A percentile compares a stretch with the other conserved stretches of the same genome.
Conservation (phyloP, 2,329 filamentous ascomycete genomes). For the Penicillium sp. region DNA sequence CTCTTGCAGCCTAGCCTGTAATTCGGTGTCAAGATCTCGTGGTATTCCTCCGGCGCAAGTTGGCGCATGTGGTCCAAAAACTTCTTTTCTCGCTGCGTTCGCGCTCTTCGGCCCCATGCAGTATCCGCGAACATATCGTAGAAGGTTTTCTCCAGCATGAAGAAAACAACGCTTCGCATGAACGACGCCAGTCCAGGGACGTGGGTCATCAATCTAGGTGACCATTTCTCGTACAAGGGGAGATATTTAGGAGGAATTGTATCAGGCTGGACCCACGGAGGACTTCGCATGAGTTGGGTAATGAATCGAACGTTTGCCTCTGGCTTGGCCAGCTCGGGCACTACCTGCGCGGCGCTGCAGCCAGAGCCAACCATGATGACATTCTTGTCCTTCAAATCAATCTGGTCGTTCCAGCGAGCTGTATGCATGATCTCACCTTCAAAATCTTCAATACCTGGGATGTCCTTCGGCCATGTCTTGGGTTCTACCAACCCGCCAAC, state of each 20-base stretch:
- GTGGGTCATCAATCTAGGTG: constrained; percentile 46
- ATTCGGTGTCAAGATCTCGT: constrained; percentile 61
- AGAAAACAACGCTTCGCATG: constrained; percentile 49
- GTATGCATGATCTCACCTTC: constrained; percentile 59
- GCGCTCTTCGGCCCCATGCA: constrained; percentile 38
- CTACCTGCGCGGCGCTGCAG: constrained; percentile 58
- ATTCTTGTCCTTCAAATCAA: constrained; percentile 56
- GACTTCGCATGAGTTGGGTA: constrained; percentile 60
- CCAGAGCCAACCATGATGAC: constrained; percentile 60
- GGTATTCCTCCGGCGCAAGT: constrained; percentile 59
- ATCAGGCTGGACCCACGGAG: constrained; percentile 56
- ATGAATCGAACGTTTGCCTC: constrained; percentile 55
- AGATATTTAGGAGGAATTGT: constrained; percentile 39
- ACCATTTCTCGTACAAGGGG: constrained; percentile 49
- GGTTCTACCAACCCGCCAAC: constrained; percentile 60
- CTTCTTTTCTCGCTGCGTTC: constrained; percentile 44
- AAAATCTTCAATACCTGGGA: constrained; percentile 56
- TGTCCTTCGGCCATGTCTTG: constrained; percentile 49
- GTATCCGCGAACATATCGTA: constrained; percentile 19
- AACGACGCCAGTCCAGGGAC: constrained; percentile 54
- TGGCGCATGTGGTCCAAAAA: constrained; percentile 50
- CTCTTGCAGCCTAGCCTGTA: constrained; percentile 65
- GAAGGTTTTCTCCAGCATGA: constrained; percentile 24
- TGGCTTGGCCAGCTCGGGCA: constrained; percentile 52
- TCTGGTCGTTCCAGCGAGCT: constrained; percentile 55